Conservation (phyloP, 345 rosid genomes). For the Eucalyptus sp. region DNA sequence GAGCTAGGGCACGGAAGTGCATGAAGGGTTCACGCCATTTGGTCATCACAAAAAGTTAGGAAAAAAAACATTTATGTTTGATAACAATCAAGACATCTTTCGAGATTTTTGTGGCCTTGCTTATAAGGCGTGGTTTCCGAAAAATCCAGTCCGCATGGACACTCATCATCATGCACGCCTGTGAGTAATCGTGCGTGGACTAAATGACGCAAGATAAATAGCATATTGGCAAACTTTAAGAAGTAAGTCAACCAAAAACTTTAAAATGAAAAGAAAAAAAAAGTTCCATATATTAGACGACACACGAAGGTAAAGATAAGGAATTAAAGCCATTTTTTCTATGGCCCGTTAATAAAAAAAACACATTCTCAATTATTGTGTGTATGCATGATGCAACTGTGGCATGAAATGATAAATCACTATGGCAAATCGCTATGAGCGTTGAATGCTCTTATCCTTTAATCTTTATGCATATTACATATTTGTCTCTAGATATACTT, state of each 20-base stretch:
- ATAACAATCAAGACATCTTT: background rate
- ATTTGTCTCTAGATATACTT: too few relatives aligned
- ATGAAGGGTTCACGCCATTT: background rate
- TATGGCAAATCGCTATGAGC: too few relatives aligned
- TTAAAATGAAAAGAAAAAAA: background rate
- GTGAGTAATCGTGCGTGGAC: background rate
- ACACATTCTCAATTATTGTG: too few relatives aligned
- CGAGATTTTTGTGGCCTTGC: background rate
- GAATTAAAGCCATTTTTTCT: background rate
- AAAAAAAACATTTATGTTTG: background rate
- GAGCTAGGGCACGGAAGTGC: background rate
- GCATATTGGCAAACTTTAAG: background rate
- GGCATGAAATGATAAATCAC: too few relatives aligned
- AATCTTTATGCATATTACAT: too few relatives aligned
- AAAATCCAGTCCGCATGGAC: background rate
- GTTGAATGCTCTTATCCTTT: too few relatives aligned
- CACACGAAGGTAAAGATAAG: background rate
- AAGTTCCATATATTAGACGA: background rate
- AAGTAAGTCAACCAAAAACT: background rate
- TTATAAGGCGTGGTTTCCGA: background rate
- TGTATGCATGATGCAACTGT: too few relatives aligned
- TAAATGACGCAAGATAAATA: background rate
- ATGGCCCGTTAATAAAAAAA: too few relatives aligned
- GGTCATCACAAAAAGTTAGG: background rate
- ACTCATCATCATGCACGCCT: background rate